Base-by-base conservation (phyloP, 169 alveolate species). In the Fabrea salina region DNA sequence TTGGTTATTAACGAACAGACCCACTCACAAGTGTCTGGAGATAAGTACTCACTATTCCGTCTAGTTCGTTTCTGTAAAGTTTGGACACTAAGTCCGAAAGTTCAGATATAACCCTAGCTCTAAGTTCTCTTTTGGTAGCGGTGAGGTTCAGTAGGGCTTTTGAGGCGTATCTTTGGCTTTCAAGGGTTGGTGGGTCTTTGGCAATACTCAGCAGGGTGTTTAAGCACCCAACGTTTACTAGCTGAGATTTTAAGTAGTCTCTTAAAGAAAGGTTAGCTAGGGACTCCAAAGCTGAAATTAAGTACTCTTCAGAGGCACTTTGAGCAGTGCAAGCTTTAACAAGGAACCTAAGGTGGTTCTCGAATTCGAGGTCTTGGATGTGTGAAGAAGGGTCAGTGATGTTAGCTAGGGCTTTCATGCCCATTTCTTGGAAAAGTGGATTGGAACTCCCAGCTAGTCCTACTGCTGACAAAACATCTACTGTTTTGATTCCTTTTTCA, bases 141-240 rank as follows among this genome's bases (percentile, higher is more conserved):
- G 85, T 82, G 25, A 86, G 40, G 57, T 86, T 86, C 0, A 82
- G 89, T 16, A 86, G 56, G 1, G 89, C 91, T 51, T 86, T 86
- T 4, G 89, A 83, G n/a, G 87, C 89, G 11, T 59, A 44, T 54
- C 91, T 77, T 67, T 58, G 75, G 2, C 84, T 86, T 40, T 86
- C 91, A 54, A 59, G 25, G 51, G 27, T 64, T 11, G 58, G 43
- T 5, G 16, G 49, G 19, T 61, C 66, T 54, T 82, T 82, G 2
- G 83, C 22, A 13, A 39, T 57, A 44, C 53, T 80, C 2, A 83
- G n/a, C 19, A 86, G 79, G 8, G 81, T 40, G 25, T 86, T 80
- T n/a, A 86, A 40, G 0, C 88, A 87, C 25, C 82, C 82, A 35
- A 47, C 70, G 43, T 81, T 59, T 5, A 79, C 30, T 39, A 86